phyloP scores from a whole-genome alignment of 805 yeast species.

The Candida coleopterorum region DNA sequence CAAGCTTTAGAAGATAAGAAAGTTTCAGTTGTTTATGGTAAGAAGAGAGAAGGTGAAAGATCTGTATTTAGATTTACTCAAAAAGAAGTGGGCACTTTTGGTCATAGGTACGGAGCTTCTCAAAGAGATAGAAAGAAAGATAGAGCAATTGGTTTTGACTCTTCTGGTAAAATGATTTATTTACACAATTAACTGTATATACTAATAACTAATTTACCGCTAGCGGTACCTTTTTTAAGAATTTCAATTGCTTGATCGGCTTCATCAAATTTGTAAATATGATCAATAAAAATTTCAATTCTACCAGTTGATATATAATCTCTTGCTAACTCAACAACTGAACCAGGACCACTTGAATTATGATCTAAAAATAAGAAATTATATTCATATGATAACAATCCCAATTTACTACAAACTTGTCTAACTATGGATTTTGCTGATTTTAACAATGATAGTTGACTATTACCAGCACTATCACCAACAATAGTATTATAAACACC shows the following conservation, averaged over 20 bases:
- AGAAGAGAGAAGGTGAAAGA: constrained; percentile 64
- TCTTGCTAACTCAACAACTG: constrained; percentile 18
- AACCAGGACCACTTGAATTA: constrained; percentile 1
- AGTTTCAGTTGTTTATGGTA: constrained; percentile 44
- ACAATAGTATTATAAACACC: constrained; percentile 51
- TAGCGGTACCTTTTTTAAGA: constrained; percentile 44
- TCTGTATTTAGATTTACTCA: constrained; percentile 68
- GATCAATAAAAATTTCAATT: constrained; percentile 48
- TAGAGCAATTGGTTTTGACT: constrained; percentile 68
- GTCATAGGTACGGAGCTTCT: constrained; percentile 87
- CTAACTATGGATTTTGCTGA: constrained; percentile 1
- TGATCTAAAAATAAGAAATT: constrained; percentile 1
- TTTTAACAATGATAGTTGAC: not conserved
- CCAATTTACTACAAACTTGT: not conserved
- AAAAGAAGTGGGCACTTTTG: constrained; percentile 79
- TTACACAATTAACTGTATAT: constrained; percentile 17
- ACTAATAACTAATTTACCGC: constrained; percentile 62
- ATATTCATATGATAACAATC: constrained; percentile 5
- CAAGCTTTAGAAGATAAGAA: constrained; percentile 15
- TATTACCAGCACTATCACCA: constrained; percentile 43
- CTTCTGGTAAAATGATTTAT: constrained; percentile 55
- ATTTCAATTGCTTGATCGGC: constrained; percentile 47
- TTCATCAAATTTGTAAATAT: constrained; percentile 46
- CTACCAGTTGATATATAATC: constrained; percentile 44
- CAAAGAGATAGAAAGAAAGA: constrained; percentile 84